Base-by-base conservation (phyloP, 1,284 basidiomycete species). In the Rhodotorula sp. region DNA sequence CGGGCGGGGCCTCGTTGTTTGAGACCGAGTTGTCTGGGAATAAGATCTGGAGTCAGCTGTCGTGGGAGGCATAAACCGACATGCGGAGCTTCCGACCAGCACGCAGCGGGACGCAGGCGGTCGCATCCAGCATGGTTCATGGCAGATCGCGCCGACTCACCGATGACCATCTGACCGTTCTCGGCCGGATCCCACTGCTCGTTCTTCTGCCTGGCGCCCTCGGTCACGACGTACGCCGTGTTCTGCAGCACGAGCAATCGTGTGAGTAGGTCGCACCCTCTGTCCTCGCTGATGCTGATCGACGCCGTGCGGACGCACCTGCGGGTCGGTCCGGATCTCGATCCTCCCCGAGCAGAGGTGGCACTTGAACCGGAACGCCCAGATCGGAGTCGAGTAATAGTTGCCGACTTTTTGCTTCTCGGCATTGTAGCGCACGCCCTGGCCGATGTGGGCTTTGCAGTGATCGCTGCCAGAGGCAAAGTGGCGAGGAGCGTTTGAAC, bases 361-460 rank as follows among this genome's bases (percentile, higher is more conserved):
- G 80, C 97, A 99, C 85, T 98, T 99, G 83, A 96, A 99, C 52
- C 91, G 86, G 81, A 99, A 99, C 0, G 89, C 90, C 81, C 86
- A 98, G 66, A 99, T 97, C 3, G 94, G 92, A 0, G 95, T 98
- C 31, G 90, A 91, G 79, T 92, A 93, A 83, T 99, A 99, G 75
- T 87, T 89, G n/a, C 95, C 97, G 26, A 97, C 87, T 82, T 96
- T 97, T 61, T 74, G 76, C 86, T 99, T 99, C 81, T 97, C 93
- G 0, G 97, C 97, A 79, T 99, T 99, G 85, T 97, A 99, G 3
- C 97, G 91, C 5, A 97, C 95, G 43, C 95, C 94, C 87, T 95
- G 95, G 23, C 94, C 94, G 70, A 97, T 92, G 83, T 97, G 94
- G 77, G 90, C 91, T 82, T 94, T 88, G 82, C 95, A 98, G 82